These are phyloP conservation scores for Sophora flavescens DNA, from an alignment of 306 rosid species.

Conservation along the genomic window DNA sequence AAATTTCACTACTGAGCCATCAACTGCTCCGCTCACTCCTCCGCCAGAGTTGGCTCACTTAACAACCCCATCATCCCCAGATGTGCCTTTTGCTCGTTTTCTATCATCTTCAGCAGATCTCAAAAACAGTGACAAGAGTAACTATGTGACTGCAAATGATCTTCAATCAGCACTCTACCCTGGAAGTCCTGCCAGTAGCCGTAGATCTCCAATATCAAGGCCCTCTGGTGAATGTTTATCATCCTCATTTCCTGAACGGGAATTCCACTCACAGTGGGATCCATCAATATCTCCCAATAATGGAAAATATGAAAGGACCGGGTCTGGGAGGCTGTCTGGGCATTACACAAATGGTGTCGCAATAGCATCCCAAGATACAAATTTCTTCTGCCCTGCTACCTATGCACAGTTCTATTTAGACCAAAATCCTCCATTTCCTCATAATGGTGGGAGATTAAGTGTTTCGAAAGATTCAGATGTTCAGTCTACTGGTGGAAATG, in stretches of 20 bases:
- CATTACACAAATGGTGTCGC: slow-evolving; percentile 65
- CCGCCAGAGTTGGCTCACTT: slow-evolving; percentile 98
- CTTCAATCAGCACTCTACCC: slow-evolving; percentile 91
- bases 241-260: slow-evolving; percentile 82
- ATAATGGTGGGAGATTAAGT: slow-evolving; percentile 91
- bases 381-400: slow-evolving; percentile 98
- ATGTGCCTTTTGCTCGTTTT: slow-evolving; percentile 96
- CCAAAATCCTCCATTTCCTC: slow-evolving; percentile 95
- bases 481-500: slow-evolving; percentile 80
- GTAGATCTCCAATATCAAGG: slow-evolving; percentile 83
- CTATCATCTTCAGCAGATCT: slow-evolving; percentile 83
- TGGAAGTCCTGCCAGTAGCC: slow-evolving; percentile 91
- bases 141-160: slow-evolving; percentile 80
- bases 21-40: slow-evolving; percentile 98
- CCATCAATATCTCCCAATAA: slow-evolving; percentile 74
- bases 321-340: slow-evolving; percentile 77
- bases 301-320: slow-evolving; percentile 75
- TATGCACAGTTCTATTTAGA: slow-evolving; percentile 97
- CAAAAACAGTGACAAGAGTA: slow-evolving; percentile 63
- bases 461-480: slow-evolving; percentile 96
- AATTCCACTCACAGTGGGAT: slow-evolving; percentile 82
- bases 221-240: slow-evolving; percentile 79
- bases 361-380: slow-evolving; percentile 84
- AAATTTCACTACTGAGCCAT: slow-evolving; percentile 97
- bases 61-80: slow-evolving; percentile 99